Evolutionary conservation across 164 flowering plant genomes (phyloP), one percentile per base, ranked within the genome.

Genomic region (Vitis rotundifolia): DNA sequence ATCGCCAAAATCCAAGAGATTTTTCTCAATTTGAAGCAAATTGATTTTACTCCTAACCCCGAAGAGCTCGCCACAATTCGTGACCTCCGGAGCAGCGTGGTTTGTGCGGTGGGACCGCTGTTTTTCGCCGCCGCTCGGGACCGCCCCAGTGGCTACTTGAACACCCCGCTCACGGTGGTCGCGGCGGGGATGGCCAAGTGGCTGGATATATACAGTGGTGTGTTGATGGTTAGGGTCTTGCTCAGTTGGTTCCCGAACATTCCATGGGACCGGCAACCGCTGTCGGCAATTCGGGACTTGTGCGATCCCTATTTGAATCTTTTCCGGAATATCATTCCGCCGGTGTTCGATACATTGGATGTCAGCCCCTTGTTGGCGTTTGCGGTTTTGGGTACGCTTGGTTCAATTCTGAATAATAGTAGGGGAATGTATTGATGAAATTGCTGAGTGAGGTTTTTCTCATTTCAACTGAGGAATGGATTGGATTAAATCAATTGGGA

Each of bases 241-340:
- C 89, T 95, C n/a, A 91, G 97, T 76, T 93, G 99, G 99, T 95
- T 95, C 78, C 99, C 99, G 0, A 95, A 93, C 81, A 89, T 94
- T 31, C 97, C 97, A 0, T 92, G 97, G 98, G 98, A 94, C 1
- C 80, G 89, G 13, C 98, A 94, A 81, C 98, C 97, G 0, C 64
- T 92, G 10, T 87, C 94, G 2, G 98, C 98, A 0, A 88, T 94
- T 64, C 69, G 99, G 72, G 99, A 94, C 69, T 75, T 94, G 50
- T 94, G 99, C 63, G 97, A 94, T 74, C 99, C 99, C 0, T 94
- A 88, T 64, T 66, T 94, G 85, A 94, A 86, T 70, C 71, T 94
- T 64, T 94, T 94, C 65, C 77, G 97, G 84, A 89, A 88, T 55
- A 85, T 92, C 9, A 90, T 94, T 61, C 98, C 98, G 3, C 97